Base-by-base conservation (phyloP, 176 grass and related monocot genomes). In the Typha latifolia region DNA sequence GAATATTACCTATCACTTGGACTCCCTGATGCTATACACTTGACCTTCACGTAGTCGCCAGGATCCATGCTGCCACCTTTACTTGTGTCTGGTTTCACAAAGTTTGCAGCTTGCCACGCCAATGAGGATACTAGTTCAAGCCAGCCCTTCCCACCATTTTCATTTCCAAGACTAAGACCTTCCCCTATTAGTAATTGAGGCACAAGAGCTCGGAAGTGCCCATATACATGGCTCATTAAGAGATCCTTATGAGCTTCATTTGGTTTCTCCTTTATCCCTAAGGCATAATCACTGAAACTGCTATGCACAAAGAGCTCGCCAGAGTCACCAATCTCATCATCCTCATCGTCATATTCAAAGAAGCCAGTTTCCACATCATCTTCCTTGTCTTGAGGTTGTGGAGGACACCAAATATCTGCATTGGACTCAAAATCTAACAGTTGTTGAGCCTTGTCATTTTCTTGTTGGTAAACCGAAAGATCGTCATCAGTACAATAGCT, bases 51-150 rank as follows among this genome's bases (percentile, higher is more conserved):
- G 68, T 96, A 96, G 64, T 89, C 51, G 77, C 77, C 67, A 48
- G 88, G 88, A 81, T 91, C 85, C 92, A 96, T 96, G 68, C 88
- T 96, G 51, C 85, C 88, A 18, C 92, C 92, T 77, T 78, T 85
- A 70, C 84, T 86, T 51, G 85, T 91, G 73, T 96, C 88, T 70
- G 92, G 92, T 79, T 86, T 96, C 67, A 96, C 88, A 75, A 80
- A 96, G 59, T 83, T 76, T 49, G 82, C 88, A 2, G 88, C 87
- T 78, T 86, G 92, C 87, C 92, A 91, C 52, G 88, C 80, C 67
- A 96, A 83, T 0, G 74, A 88, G 24, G 87, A 88, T 52, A 88
- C 84, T 76, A 91, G 74, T 47, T 88, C 80, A 47, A 88, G 74
- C 92, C 92, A 96, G 21, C 48, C 76, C 71, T 84, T 78, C 26